Conservation (phyloP, 345 rosid species). For the Rhodamnia rubescens region DNA sequence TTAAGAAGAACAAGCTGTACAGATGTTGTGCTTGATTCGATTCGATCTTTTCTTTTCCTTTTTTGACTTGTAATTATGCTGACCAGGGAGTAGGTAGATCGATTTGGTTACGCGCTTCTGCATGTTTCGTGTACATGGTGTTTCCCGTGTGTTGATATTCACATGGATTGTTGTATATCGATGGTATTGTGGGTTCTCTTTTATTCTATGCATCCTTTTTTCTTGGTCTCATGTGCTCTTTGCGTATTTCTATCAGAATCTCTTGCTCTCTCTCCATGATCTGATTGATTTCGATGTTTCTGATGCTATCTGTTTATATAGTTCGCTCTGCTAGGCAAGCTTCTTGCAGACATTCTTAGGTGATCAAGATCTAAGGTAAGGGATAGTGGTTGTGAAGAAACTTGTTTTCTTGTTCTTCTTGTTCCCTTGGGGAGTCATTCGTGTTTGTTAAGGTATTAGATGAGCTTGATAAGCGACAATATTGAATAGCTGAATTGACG, state of each 20-base stretch:
- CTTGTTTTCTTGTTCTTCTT: neutral
- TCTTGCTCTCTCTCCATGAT: neutral
- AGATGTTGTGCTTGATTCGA: conserved; percentile 9
- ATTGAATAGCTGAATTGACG: neutral
- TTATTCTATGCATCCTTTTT: neutral
- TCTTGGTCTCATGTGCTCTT: neutral
- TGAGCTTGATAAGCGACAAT: neutral
- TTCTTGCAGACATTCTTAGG: neutral
- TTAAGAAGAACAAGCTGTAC: conserved; percentile 19
- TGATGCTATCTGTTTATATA: neutral
- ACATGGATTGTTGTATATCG: neutral
- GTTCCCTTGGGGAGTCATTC: neutral
- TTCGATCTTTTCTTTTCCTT: neutral
- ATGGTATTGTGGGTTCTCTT: neutral
- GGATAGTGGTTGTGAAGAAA: neutral
- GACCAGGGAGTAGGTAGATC: neutral
- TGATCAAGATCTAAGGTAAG: neutral
- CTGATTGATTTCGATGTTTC: neutral
- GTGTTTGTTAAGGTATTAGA: neutral
- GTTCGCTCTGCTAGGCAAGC: neutral
- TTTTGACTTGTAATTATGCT: neutral
- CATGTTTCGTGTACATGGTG: neutral
- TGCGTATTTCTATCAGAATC: neutral
- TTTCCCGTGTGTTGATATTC: neutral
- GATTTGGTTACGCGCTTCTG: neutral